Evolutionary conservation across 1,284 basidiomycete species (phyloP), one percentile per base, ranked within the genome.

Genomic region (Marasmius oreades): DNA sequence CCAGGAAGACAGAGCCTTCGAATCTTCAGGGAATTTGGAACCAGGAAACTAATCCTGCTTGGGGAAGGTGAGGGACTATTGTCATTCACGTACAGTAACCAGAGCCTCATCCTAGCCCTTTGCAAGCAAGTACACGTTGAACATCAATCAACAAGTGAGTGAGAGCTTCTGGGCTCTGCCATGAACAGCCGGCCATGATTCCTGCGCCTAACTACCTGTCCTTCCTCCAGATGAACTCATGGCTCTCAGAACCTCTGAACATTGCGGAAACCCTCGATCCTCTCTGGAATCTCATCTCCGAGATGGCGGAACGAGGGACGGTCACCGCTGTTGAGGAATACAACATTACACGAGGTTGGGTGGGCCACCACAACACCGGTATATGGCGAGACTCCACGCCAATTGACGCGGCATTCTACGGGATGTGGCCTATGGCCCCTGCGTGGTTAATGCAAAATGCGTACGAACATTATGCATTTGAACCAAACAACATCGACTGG

Each of bases 361-460:
- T 56, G 14, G 36, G 26, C 12, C 53, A 56, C 55, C 55, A 57
- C 39, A 56, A 58, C 33, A 56, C 55, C 12, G 52, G 55, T 24
- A 44, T 58, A 36, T 57, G 55, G 44, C 26, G 54, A 14, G 56
- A 55, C 26, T 56, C 60, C 33, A 54, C 54, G 2, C 51, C 55
- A 37, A 62, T 64, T 26, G 63, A 64, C 36, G 59, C 60, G 20
- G 62, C 63, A 5, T 63, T 61, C 47, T 62, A 63, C 26, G 63
- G 63, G 5, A 52, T 62, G 26, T 64, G 63, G 63, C 62, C 63
- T 4, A 53, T 57, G 14, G 60, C 60, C 6, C 55, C 51, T 5
- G 62, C 58, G 18, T 63, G 61, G 60, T 37, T 62, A 22, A 26
- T 62, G 33, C 61, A 64, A 51, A 56, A 60, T 12, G 47, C 59